A percentile compares a stretch with the other conserved stretches of the same genome.
Conservation (phyloP, 352 stramenopile genomes). For the Globisporangium camurandrum region DNA sequence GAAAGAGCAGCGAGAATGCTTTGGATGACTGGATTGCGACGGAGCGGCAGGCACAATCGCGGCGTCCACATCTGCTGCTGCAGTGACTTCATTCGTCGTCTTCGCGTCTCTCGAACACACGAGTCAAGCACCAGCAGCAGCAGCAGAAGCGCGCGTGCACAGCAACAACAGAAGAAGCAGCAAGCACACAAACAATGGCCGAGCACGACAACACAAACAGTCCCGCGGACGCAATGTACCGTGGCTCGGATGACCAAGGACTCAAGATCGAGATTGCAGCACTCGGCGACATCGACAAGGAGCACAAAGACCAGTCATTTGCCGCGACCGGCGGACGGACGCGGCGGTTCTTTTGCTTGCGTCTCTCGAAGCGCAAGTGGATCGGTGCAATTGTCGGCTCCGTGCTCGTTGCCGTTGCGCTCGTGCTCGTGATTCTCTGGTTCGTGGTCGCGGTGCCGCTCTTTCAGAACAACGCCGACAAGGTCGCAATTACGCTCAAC, state of each 20-base stretch:
- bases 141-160: not conserved
- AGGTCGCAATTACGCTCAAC: slow-evolving; percentile 49
- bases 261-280: slow-evolving; percentile 22
- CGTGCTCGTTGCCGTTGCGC: slow-evolving; percentile 27
- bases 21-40: too few species aligned
- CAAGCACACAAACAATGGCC: not conserved
- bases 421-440: slow-evolving; percentile 59
- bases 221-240: slow-evolving; percentile 6
- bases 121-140: not conserved
- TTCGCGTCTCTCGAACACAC: slow-evolving; percentile 4
- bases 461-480: slow-evolving; percentile 56
- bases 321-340: not conserved
- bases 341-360: slow-evolving; percentile 44
- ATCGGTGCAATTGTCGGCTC: slow-evolving; percentile 29
- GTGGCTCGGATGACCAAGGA: slow-evolving; percentile 8
- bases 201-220: slow-evolving; percentile 1
- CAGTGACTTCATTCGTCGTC: slow-evolving; percentile 9
- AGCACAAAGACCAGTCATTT: slow-evolving; percentile 15
- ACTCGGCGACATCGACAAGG: slow-evolving; percentile 26
- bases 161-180: slow-evolving; percentile 5
- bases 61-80: too few species aligned
- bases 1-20: too few species aligned
- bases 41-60: too few species aligned
- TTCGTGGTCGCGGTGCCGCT: slow-evolving; percentile 44
- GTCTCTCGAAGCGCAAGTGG: slow-evolving; percentile 44